These are phyloP conservation scores for Dryadomyces quercivorus DNA, from an alignment of 2,329 filamentous ascomycete species.

Conservation along the genomic window DNA sequence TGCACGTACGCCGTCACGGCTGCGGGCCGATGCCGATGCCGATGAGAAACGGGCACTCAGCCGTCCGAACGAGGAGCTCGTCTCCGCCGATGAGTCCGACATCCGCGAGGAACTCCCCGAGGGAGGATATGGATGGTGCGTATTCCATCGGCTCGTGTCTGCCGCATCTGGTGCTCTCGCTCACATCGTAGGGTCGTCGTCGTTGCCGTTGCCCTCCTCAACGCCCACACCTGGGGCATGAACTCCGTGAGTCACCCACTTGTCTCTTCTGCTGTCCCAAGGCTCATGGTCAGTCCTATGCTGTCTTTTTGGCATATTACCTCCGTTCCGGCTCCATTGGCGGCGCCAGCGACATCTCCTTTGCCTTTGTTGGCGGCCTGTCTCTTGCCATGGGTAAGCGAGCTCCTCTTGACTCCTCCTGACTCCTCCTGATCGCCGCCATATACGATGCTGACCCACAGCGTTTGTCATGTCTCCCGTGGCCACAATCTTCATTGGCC, in stretches of 20 bases:
- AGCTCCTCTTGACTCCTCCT: too few relatives aligned
- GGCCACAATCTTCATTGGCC: constrained; percentile 47
- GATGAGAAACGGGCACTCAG: constrained; percentile 7
- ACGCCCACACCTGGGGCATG: constrained; percentile 63
- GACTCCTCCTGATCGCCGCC: too few relatives aligned
- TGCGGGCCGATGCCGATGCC: constrained; percentile 1
- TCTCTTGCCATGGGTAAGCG: constrained; percentile 43
- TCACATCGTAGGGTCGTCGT: constrained; percentile 34
- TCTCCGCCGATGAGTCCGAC: background rate
- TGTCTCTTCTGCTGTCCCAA: background rate
- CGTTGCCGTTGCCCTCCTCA: constrained; percentile 41
- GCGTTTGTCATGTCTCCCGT: constrained; percentile 43
- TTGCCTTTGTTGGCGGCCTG: constrained; percentile 66
- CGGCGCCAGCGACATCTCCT: constrained; percentile 51
- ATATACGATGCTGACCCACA: background rate
- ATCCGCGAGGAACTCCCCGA: constrained; percentile 28
- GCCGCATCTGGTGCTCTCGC: background rate
- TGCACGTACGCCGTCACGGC: background rate
- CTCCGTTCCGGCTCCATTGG: constrained; percentile 47
- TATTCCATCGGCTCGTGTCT: background rate
- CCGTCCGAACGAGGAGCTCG: background rate
- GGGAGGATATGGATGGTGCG: constrained; percentile 48
- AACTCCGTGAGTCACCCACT: constrained; percentile 39
- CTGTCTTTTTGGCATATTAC: constrained; percentile 46
- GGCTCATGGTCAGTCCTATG: constrained; percentile 31